Evolutionary conservation across 495 filamentous ascomycete species (phyloP).

Genomic region (Apodospora peruviana): DNA sequence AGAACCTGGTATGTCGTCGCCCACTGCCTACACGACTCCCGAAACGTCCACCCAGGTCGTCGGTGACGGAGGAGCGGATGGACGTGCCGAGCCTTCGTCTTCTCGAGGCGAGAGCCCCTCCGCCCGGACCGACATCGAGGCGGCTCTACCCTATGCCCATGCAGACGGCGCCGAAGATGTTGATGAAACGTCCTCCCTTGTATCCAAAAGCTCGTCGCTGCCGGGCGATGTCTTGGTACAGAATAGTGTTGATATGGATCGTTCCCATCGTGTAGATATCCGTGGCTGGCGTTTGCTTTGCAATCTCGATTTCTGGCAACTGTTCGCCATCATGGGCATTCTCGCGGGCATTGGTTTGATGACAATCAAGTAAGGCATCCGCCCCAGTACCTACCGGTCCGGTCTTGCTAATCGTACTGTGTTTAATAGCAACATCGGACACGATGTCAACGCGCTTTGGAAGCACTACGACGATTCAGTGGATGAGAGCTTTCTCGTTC

Average conservation of each 20-base stretch:
- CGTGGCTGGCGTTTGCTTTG: constrained; percentile 75
- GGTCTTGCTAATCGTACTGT: not conserved
- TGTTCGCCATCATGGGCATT: constrained; percentile 79
- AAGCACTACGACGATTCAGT: constrained; percentile 72
- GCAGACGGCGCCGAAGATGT: constrained; percentile 28
- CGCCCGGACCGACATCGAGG: constrained; percentile 31
- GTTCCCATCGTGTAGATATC: constrained; percentile 75
- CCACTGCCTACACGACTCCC: constrained; percentile 27
- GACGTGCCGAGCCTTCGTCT: constrained; percentile 9
- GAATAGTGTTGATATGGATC: constrained; percentile 52
- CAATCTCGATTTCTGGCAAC: constrained; percentile 79
- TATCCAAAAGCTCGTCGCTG: constrained; percentile 56
- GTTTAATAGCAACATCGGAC: constrained; percentile 78
- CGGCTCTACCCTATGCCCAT: constrained; percentile 24
- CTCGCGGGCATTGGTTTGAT: constrained; percentile 91
- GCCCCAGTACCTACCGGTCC: constrained; percentile 38
- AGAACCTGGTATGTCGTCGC: constrained; percentile 63
- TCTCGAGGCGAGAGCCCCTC: constrained; percentile 10
- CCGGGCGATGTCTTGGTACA: constrained; percentile 43
- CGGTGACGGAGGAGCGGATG: constrained; percentile 9
- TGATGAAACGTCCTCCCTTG: constrained; percentile 80
- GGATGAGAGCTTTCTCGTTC: constrained; percentile 66
- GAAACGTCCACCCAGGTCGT: constrained; percentile 18
- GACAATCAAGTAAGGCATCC: constrained; percentile 84
- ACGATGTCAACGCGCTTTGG: constrained; percentile 77